These are phyloP conservation scores for Penicillium griseofulvum DNA, from an alignment of 2,329 filamentous ascomycete species.

Conservation along the genomic window DNA sequence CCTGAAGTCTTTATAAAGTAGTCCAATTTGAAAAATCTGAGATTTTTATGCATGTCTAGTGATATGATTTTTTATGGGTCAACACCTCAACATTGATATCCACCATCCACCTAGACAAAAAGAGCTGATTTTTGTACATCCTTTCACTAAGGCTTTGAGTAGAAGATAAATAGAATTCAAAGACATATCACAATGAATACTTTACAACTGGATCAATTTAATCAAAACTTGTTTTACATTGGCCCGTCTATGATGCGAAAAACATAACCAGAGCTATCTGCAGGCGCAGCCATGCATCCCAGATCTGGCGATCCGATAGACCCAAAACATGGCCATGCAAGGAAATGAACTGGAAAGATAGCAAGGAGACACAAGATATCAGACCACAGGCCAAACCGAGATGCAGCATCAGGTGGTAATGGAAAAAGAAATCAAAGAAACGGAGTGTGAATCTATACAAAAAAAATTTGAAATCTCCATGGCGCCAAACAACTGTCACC, in stretches of 20 bases:
- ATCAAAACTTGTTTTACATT: slow-evolving; percentile 38
- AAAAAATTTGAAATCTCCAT: slow-evolving; percentile 32
- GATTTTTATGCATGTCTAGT: background rate
- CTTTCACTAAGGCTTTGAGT: background rate
- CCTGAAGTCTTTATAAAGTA: background rate
- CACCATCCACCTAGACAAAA: background rate
- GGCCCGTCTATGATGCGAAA: slow-evolving; percentile 40
- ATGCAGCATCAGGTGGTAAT: slow-evolving; percentile 25
- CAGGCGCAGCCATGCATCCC: slow-evolving; percentile 29
- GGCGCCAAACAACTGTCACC: slow-evolving; percentile 39
- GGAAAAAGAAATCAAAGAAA: slow-evolving; percentile 25
- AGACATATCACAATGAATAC: background rate
- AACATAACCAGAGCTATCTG: slow-evolving; percentile 30
- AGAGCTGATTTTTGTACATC: background rate
- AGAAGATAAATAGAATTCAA: background rate
- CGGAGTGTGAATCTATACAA: slow-evolving; percentile 41
- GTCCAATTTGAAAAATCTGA: background rate
- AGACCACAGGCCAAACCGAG: slow-evolving; percentile 19
- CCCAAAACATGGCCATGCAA: slow-evolving; percentile 26
- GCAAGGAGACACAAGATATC: slow-evolving; percentile 15
- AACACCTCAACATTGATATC: background rate
- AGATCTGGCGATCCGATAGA: slow-evolving; percentile 19
- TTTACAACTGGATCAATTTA: background rate
- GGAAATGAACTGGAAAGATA: slow-evolving; percentile 22
- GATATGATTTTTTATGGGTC: too few species aligned